Base-by-base conservation (phyloP, 306 rosid genomes). In the Prosopis cineraria region DNA sequence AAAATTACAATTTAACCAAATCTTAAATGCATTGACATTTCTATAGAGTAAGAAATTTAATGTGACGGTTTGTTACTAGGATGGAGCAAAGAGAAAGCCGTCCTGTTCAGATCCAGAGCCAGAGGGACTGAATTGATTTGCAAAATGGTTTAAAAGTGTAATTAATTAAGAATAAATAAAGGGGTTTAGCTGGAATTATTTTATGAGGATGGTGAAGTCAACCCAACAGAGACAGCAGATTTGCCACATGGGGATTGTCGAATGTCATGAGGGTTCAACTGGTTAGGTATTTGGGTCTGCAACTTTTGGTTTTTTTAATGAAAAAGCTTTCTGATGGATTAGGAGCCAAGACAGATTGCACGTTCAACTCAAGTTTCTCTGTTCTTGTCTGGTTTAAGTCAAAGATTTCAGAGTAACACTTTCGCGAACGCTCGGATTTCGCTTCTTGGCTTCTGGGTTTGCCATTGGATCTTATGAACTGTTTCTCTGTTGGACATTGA, bases 211-310 rank as follows among this genome's bases (percentile, higher is more conserved):
- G 1, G 1, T 9, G 3, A 37, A 88, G 92, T 87, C 96, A 90
- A 92, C 88, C 70, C 31, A 59, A 65, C 50, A 65, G 71, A 24
- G 36, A 58, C 7, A 81, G 75, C 84, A 77, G 87, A 83, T 85
- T 85, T 83, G 78, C 82, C 83, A 79, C 90, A 83, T 48, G 82
- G 84, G 85, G 78, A 77, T 78, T 79, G 82, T 79, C 79, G 70
- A 76, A 66, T 77, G 39, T 52, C 59, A 52, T 19, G 63, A 79
- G 55, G 48, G 19, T 62, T 81, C 55, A 67, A 50, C 37, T 62
- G 63, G 10, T 74, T 74, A 29, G 45, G 63, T 81, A 9, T 64
- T 53, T 77, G 48, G 52, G 44, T 37, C 48, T 37, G 31, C 48
- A 65, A 65, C 25, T 65, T 39, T n/a, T 3, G 3, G 10, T 10